Evolutionary conservation across 192 early-diverging fungal genomes (phyloP).

Genomic region (Coemansia sp.): DNA sequence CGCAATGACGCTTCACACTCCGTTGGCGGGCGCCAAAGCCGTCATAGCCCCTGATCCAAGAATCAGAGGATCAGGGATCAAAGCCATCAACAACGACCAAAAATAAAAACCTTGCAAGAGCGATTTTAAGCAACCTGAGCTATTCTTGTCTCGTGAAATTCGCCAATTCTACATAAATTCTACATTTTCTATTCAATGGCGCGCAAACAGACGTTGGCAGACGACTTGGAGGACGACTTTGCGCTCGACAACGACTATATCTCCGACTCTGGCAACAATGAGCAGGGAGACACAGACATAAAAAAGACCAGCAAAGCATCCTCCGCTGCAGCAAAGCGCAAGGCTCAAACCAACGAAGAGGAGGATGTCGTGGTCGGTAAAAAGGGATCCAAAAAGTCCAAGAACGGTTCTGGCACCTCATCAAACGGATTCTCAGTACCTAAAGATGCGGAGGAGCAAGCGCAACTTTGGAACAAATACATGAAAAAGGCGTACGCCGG

Average conservation of each 20-base stretch:
- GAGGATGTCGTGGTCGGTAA: no score
- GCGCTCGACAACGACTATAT: slow-evolving; percentile 27
- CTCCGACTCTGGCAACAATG: not conserved
- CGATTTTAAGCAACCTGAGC: no score
- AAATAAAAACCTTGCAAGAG: no score
- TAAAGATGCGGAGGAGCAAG: slow-evolving; percentile 12
- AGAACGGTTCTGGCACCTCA: not conserved
- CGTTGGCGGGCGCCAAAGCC: no score
- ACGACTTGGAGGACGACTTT: slow-evolving; percentile 47
- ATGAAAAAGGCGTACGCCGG: slow-evolving; percentile 41
- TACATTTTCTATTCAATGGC: slow-evolving; percentile 5
- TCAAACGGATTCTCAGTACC: slow-evolving; percentile 20
- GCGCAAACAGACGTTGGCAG: slow-evolving; percentile 15
- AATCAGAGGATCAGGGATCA: no score
- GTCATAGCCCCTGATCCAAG: no score
- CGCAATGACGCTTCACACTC: no score
- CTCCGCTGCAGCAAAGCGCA: not conserved
- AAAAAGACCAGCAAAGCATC: slow-evolving; percentile 6
- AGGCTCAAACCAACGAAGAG: no score
- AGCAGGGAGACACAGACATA: not conserved
- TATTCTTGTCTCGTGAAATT: no score
- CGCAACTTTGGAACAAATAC: slow-evolving; percentile 33
- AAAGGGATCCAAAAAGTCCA: not conserved
- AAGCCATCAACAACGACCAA: no score
- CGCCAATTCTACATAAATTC: no score